phyloP scores from a whole-genome alignment of 306 rosid genomes.

The Cicer arietinum region DNA sequence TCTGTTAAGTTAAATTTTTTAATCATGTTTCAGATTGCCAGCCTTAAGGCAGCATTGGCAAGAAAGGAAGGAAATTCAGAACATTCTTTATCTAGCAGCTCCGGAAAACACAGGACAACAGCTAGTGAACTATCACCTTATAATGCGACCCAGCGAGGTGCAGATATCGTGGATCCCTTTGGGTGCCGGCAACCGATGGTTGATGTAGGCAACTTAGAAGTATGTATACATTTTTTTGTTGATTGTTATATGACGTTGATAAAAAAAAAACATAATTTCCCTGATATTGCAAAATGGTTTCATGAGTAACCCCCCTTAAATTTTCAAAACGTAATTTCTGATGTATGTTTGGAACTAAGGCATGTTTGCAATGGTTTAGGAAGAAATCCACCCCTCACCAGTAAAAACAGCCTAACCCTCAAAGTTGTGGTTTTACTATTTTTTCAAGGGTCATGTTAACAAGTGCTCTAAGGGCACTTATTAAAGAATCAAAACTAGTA shows the following conservation, averaged over 20 bases:
- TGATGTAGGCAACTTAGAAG: slow-evolving; percentile 69
- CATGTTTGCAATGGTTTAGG: slow-evolving; percentile 11
- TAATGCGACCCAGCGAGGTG: slow-evolving; percentile 50
- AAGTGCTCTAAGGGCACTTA: no score
- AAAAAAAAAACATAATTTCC: neutral
- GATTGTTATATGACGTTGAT: slow-evolving; percentile 1
- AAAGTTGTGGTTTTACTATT: slow-evolving; percentile 15
- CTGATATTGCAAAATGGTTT: slow-evolving; percentile 18
- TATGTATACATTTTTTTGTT: slow-evolving; percentile 48
- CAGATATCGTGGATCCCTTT: slow-evolving; percentile 50
- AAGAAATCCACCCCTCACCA: neutral
- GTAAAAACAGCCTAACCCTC: neutral
- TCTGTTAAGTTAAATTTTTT: slow-evolving; percentile 2
- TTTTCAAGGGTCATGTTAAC: no score
- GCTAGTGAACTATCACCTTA: slow-evolving; percentile 65
- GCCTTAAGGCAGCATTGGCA: slow-evolving; percentile 77
- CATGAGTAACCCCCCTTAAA: neutral
- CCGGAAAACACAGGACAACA: slow-evolving; percentile 61
- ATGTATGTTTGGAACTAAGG: neutral
- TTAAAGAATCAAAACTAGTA: no score
- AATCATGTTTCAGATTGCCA: slow-evolving; percentile 63
- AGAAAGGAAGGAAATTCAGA: slow-evolving; percentile 71
- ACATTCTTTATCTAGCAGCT: slow-evolving; percentile 60
- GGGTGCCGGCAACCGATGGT: slow-evolving; percentile 62
- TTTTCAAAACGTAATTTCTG: neutral